These are phyloP conservation scores for Neonectria neomacrospora DNA, from an alignment of 2,329 filamentous ascomycete species.

Conservation along the genomic window DNA sequence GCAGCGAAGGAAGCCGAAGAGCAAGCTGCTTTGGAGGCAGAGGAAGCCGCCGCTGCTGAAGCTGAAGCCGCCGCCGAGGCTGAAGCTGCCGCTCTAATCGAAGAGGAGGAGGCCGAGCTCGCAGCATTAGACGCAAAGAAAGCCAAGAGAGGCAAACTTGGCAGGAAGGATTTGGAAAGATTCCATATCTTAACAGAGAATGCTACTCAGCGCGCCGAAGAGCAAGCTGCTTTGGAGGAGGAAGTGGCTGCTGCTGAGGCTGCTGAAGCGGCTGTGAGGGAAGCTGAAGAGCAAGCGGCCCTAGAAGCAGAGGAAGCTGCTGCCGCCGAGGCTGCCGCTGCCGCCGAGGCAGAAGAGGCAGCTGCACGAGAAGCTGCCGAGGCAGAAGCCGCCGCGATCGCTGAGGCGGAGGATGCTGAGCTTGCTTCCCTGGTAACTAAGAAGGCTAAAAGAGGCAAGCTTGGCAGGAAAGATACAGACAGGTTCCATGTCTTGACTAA, in stretches of 20 bases:
- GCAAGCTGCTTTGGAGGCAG: constrained; percentile 25
- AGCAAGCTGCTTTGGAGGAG: constrained; percentile 25
- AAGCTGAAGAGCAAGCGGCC: constrained; percentile 31
- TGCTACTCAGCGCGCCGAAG: constrained; percentile 16
- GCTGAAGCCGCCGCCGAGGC: constrained; percentile 46
- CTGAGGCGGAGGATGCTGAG: constrained; percentile 32
- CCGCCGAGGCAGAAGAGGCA: constrained; percentile 7
- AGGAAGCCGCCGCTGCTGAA: constrained; percentile 7
- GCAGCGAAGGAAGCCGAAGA: constrained; percentile 22
- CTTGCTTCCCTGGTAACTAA: constrained; percentile 33
- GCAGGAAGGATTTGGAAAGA: constrained; percentile 29
- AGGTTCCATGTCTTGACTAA: constrained; percentile 33
- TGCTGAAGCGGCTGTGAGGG: constrained; percentile 37
- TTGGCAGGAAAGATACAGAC: constrained; percentile 42
- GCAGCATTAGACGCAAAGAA: constrained; percentile 50
- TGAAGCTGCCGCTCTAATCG: constrained; percentile 24
- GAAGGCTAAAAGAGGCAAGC: constrained; percentile 39
- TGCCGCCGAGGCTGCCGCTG: constrained; percentile 12
- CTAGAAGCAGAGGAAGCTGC: constrained; percentile 45
- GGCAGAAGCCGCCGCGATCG: constrained; percentile 17
- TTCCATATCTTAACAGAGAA: constrained; percentile 21
- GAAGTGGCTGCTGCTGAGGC: constrained; percentile 35
- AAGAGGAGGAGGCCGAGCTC: constrained; percentile 55
- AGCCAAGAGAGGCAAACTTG: constrained; percentile 47
- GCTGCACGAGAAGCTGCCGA: constrained; percentile 18